Base-by-base conservation (phyloP, 345 rosid genomes). In the Eucalyptus erythrocorys region DNA sequence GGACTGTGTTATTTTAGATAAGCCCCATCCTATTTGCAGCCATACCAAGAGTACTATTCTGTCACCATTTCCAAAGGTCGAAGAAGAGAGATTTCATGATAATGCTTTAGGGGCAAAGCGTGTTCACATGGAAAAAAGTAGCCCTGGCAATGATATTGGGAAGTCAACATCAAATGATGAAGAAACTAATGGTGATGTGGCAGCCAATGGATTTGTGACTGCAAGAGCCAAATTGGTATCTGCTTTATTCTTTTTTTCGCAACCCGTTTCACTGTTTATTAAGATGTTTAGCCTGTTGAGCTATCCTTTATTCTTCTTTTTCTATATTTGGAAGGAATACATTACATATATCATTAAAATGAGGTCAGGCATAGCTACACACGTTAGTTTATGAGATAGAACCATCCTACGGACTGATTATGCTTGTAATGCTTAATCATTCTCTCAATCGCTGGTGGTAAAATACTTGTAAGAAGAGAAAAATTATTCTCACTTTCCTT, bases 151-250 rank as follows among this genome's bases (percentile, higher is more conserved):
- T 57, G 93, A 91, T 80, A 61, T 13, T 89, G 89, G 88, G 79
- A 92, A 88, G 86, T 90, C 91, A 82, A 92, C 94, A 66, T 88
- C 93, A 47, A 91, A 71, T 85, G 66, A 87, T 59, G 98, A 92
- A 90, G 95, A 94, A 76, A 85, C 89, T 81, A 90, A 92, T 59
- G 57, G 90, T 30, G 93, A 95, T 80, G 94, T 87, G 89, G 91
- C 95, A 85, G 93, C 93, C 88, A 93, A 91, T 89, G 97, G 95
- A 82, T 98, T 98, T 92, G 98, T 98, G 42, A 94, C 98, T 37
- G 99, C 99, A 87, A 93, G 94, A 94, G 92, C 93, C 86, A 98
- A 97, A 94, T 89, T 98, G 98, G 99, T 96, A 96, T n/a, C n/a
- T 86, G n/a, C n/a, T n/a, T n/a, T n/a, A n/a, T n/a, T 86, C 82